Evolutionary conservation across 1,284 basidiomycete genomes (phyloP).

Genomic region (Ustilago xerochloae): DNA sequence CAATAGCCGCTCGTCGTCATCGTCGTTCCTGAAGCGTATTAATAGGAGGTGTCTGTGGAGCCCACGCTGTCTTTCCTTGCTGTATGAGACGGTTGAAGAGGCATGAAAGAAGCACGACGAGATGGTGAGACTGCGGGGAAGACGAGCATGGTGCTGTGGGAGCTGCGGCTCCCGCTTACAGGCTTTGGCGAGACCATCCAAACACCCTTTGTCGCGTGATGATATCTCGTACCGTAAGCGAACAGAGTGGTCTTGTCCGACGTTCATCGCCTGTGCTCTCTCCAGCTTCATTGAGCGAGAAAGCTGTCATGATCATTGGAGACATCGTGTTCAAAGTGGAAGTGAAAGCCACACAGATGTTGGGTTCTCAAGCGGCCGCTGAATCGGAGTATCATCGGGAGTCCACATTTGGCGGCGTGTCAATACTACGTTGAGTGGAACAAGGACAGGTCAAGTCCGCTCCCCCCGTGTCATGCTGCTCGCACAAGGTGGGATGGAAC

Average conservation of each 20-base stretch:
- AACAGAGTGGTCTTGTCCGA: neutral
- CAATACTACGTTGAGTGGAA: neutral
- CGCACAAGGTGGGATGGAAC: neutral
- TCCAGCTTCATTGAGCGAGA: neutral
- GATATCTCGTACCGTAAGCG: constrained; percentile 7
- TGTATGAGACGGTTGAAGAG: too few species aligned
- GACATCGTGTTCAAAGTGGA: too few species aligned
- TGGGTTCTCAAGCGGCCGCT: constrained; percentile 4
- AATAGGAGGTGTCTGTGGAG: too few species aligned
- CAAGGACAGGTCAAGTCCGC: neutral
- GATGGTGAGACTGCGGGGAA: too few species aligned
- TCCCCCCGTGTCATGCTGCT: neutral
- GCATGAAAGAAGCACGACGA: too few species aligned
- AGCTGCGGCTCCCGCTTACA: neutral
- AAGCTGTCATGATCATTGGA: too few species aligned
- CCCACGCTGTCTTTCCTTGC: too few species aligned
- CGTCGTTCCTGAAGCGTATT: too few species aligned
- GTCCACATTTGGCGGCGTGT: neutral
- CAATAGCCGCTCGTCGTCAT: too few species aligned
- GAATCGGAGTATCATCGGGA: constrained; percentile 6
- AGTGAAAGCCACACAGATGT: constrained; percentile 4
- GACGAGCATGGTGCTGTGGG: neutral
- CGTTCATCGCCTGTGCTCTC: neutral
- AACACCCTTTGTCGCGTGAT: neutral
- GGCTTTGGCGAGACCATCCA: constrained; percentile 4